Evolutionary conservation across 164 flowering plant species (phyloP), one percentile per base, ranked within the genome.

Genomic region (Vitis rupestris): DNA sequence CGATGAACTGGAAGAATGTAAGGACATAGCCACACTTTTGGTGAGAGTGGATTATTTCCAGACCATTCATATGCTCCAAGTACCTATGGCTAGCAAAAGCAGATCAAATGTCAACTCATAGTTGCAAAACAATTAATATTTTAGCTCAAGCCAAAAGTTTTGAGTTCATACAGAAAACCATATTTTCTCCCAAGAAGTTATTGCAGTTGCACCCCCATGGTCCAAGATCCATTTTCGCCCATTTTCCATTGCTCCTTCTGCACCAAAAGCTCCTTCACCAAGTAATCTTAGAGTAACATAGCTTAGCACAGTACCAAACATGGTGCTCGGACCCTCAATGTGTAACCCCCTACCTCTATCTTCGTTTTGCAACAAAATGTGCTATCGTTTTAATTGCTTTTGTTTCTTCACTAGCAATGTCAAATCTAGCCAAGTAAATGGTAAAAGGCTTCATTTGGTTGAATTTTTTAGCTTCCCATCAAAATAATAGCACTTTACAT

Each of bases 181-280:
- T 2, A 60, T 14, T 48, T 72, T 66, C 55, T 65, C 75, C 65
- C 70, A 72, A 1, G 75, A 65, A 4, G 75, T 68, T 12, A 72
- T 72, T 4, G 61, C 37, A 56, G 44, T 30, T 10, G 68, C 74
- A 63, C 74, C 74, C 3, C 74, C 68, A 53, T 66, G 59, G 15
- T 57, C 59, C 23, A 71, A 65, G 30, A 71, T 64, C 74, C 74
- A 71, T 54, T 64, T 63, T 5, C 74, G 53, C 1, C 54, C 70
- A 10, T 51, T 72, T 3, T 52, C 70, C 5, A 66, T 19, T 13
- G 65, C 75, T 9, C 49, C 53, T 10, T 72, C 30, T 13, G 60
- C 70, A 30, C 11, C 75, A 49, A 3, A 31, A 31, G 44, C 44
- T 31, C 44, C 44, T 6, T 31, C 44, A 31, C 6, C 44, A 31